phyloP scores from a whole-genome alignment of 495 filamentous ascomycete genomes.

The Jackrogersella minutella region DNA sequence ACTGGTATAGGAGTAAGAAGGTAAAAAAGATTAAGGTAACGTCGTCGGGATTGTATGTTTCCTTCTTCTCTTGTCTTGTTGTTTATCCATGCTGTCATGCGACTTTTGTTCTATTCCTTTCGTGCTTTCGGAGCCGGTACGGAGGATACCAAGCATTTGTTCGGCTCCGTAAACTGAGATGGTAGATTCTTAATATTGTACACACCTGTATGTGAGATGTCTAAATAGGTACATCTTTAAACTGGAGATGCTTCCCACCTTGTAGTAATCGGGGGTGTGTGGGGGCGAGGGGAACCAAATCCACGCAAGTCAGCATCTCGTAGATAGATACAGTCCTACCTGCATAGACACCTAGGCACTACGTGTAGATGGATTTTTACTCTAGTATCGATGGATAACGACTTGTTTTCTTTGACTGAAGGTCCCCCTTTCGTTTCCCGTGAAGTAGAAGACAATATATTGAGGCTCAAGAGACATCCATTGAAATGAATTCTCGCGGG shows the following conservation, averaged over 20 bases:
- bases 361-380: too few species aligned
- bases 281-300: neutral
- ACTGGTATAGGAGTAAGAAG: neutral
- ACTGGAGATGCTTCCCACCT: too few species aligned
- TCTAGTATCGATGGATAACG: too few species aligned
- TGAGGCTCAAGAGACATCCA: neutral
- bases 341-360: neutral
- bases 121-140: neutral
- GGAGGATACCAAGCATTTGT: neutral
- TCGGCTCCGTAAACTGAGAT: neutral
- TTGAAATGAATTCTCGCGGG: neutral
- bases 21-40: neutral
- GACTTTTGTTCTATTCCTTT: neutral
- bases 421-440: neutral
- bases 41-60: neutral
- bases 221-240: neutral
- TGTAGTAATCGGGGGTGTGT: neutral
- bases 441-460: neutral
- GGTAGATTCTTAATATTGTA: neutral
- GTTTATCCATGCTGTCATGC: neutral
- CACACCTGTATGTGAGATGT: too few species aligned
- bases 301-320: too few species aligned
- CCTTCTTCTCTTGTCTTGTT: neutral
- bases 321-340: neutral
- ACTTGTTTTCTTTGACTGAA: too few species aligned